phyloP scores from a whole-genome alignment of 2,329 filamentous ascomycete species.

The Fusarium pininemorale region DNA sequence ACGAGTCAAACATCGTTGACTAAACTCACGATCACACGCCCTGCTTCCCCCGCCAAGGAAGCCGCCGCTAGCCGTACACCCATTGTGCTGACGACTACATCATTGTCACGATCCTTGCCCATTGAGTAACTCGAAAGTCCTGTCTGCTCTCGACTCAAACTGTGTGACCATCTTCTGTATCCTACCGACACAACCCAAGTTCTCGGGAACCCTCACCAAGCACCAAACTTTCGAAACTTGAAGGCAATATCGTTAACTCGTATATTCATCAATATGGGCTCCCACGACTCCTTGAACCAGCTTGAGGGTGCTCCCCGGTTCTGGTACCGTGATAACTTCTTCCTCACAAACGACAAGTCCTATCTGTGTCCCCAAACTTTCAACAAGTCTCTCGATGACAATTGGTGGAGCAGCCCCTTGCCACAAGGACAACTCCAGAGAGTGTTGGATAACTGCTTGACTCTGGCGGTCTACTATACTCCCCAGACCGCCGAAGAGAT shows the following conservation, averaged over 20 bases:
- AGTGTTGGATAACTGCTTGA: conserved; percentile 67
- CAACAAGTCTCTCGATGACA: conserved; percentile 64
- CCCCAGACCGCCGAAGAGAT: conserved; percentile 51
- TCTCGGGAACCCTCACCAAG: neutral
- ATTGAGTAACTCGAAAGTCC: neutral
- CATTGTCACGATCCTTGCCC: conserved; percentile 21
- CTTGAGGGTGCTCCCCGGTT: conserved; percentile 49
- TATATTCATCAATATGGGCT: conserved; percentile 39
- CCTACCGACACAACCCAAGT: neutral
- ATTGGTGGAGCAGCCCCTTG: conserved; percentile 68
- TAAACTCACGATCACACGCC: conserved; percentile 38
- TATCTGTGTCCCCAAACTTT: conserved; percentile 64
- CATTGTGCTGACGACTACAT: conserved; percentile 32
- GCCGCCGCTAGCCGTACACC: conserved; percentile 40
- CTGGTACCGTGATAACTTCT: conserved; percentile 64
- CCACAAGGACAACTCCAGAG: conserved; percentile 58
- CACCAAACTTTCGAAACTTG: neutral
- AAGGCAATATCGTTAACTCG: neutral
- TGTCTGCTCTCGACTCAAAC: neutral
- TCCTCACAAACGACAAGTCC: conserved; percentile 68
- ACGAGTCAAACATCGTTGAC: conserved; percentile 24
- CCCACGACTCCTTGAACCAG: conserved; percentile 38
- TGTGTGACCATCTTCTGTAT: neutral
- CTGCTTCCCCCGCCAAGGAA: conserved; percentile 27
- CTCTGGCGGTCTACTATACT: conserved; percentile 65